Percentiles rank a stretch among this genome's conserved stretches.
Conservation (phyloP, 2,329 filamentous ascomycete species). For the Aspergillus udagawae region DNA sequence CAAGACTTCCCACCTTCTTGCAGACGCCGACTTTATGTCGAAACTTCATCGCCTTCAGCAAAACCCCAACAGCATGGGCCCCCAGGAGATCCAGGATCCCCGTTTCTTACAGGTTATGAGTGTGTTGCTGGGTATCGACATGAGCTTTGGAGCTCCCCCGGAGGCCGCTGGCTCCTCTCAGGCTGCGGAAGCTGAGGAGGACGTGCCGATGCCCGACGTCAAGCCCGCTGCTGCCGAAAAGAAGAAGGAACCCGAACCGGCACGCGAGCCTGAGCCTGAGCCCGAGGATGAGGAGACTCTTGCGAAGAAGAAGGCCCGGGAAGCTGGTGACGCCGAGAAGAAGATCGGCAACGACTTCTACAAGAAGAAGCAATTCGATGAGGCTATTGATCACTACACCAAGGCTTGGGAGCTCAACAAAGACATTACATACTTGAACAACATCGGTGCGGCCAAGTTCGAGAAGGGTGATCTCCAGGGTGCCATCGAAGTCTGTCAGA, state of each 20-base stretch:
- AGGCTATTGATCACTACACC: constrained; percentile 87
- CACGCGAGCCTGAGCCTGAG: constrained; percentile 62
- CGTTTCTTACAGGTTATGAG: constrained; percentile 91
- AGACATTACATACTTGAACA: constrained; percentile 97
- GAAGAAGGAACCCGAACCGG: constrained; percentile 57
- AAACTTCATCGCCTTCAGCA: constrained; percentile 78
- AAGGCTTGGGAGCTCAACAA: constrained; percentile 94
- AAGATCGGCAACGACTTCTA: constrained; percentile 88
- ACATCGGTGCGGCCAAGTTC: constrained; percentile 87
- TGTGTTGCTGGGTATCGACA: constrained; percentile 88
- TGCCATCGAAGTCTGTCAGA: constrained; percentile 78
- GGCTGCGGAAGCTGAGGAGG: constrained; percentile 59
- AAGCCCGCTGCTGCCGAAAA: constrained; percentile 45
- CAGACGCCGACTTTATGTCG: constrained; percentile 80
- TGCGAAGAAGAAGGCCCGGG: constrained; percentile 86
- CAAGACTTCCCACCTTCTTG: constrained; percentile 79
- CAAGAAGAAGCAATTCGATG: constrained; percentile 97
- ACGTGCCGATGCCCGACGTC: constrained; percentile 75
- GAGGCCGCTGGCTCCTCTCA: constrained; percentile 42
- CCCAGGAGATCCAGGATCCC: constrained; percentile 77
- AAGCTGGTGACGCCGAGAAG: constrained; percentile 91
- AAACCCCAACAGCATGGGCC: constrained; percentile 72
- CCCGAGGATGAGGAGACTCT: constrained; percentile 76
- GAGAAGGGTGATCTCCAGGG: constrained; percentile 94
- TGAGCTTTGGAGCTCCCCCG: constrained; percentile 63